Evolutionary conservation across 257 asterid species (phyloP).

Genomic region (Striga asiatica): DNA sequence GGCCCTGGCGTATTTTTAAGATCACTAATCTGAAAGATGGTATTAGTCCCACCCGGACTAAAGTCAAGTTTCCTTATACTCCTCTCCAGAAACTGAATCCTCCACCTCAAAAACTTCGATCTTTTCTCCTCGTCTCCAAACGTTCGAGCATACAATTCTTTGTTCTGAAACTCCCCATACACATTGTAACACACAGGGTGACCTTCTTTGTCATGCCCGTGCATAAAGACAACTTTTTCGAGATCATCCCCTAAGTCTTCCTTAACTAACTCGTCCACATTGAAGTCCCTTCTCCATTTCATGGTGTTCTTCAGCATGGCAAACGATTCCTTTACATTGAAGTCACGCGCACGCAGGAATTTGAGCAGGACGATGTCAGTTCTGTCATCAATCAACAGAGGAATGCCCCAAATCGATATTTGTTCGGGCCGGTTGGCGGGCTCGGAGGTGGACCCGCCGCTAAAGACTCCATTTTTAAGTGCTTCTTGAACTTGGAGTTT

Average conservation of each 20-base stretch:
- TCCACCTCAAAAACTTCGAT: constrained; percentile 46
- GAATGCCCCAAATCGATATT: constrained; percentile 71
- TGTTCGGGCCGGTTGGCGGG: constrained; percentile 25
- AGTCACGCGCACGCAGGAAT: constrained; percentile 88
- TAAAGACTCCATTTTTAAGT: constrained; percentile 23
- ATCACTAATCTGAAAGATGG: constrained; percentile 77
- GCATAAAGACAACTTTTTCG: constrained; percentile 84
- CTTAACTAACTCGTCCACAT: constrained; percentile 47
- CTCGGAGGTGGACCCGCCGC: background rate
- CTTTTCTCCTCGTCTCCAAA: constrained; percentile 51
- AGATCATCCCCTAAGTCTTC: constrained; percentile 75
- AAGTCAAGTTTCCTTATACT: constrained; percentile 66
- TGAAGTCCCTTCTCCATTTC: constrained; percentile 55
- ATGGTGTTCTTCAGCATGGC: constrained; percentile 57
- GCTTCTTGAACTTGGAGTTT: constrained; percentile 41
- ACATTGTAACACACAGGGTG: constrained; percentile 68
- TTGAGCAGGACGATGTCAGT: constrained; percentile 68
- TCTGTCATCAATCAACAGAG: constrained; percentile 54
- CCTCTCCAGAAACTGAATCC: constrained; percentile 65
- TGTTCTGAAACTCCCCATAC: constrained; percentile 71
- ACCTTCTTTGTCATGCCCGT: constrained; percentile 71
- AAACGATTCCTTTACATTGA: constrained; percentile 56
- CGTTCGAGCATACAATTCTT: constrained; percentile 42
- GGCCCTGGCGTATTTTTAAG: constrained; percentile 87
- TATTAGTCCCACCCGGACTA: constrained; percentile 60